Conservation (phyloP, 139 green algal genomes). For the Chlamydomonas applanata region DNA sequence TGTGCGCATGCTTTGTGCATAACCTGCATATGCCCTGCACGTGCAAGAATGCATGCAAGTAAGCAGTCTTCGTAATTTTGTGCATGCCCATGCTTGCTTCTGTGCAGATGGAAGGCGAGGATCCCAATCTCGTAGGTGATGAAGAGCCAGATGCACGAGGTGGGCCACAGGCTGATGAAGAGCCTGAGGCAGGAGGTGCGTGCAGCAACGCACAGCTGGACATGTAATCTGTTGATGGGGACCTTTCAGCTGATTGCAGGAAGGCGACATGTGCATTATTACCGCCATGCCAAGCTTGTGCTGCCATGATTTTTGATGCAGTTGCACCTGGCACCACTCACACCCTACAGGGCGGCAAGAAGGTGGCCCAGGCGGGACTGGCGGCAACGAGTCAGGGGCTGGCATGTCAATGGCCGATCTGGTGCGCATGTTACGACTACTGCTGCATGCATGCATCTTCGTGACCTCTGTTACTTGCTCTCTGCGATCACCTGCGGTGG, state of each 20-base stretch:
- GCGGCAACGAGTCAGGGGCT: too few relatives aligned
- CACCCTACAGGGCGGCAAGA: too few relatives aligned
- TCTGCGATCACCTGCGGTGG: too few relatives aligned
- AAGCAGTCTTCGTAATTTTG: not conserved
- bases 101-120: conserved; percentile 4
- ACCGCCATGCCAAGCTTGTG: not conserved
- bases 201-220: not conserved
- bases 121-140: not conserved
- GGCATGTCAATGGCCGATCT: too few relatives aligned
- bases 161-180: not conserved
- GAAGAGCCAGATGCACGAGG: not conserved
- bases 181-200: not conserved
- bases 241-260: not conserved
- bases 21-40: not conserved
- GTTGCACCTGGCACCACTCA: too few relatives aligned
- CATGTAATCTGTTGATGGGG: not conserved
- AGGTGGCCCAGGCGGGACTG: too few relatives aligned
- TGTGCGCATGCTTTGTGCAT: too few relatives aligned
- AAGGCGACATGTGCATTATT: not conserved
- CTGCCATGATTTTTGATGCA: too few relatives aligned
- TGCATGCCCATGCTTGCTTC: not conserved
- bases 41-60: not conserved
- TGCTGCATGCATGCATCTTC: too few relatives aligned
- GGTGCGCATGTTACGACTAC: too few relatives aligned
- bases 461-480: too few relatives aligned